Conservation (phyloP, 805 yeast species). For the Metschnikowia lachancei region DNA sequence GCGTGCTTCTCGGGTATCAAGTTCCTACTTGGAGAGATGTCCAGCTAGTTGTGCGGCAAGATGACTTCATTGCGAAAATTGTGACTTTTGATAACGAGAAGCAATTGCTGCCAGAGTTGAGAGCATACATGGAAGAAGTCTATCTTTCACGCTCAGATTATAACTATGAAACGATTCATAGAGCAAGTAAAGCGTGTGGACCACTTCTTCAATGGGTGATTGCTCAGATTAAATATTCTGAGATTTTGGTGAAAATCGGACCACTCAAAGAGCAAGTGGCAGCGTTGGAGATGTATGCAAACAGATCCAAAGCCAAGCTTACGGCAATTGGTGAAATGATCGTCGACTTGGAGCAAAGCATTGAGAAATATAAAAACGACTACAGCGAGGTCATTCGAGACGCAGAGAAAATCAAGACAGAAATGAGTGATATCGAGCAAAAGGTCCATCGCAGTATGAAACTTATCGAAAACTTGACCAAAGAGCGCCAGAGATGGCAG, state of each 20-base stretch:
- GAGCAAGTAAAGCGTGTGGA: slow-evolving; percentile 96
- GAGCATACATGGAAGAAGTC: slow-evolving; percentile 53
- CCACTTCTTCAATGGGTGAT: slow-evolving; percentile 85
- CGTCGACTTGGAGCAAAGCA: slow-evolving; percentile 63
- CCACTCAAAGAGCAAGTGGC: slow-evolving; percentile 71
- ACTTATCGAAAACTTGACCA: slow-evolving; percentile 59
- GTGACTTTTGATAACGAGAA: slow-evolving; percentile 66
- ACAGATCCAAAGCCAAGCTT: slow-evolving; percentile 63
- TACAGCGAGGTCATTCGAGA: slow-evolving; percentile 79
- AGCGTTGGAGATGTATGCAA: slow-evolving; percentile 56
- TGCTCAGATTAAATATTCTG: slow-evolving; percentile 80
- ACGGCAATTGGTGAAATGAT: slow-evolving; percentile 82
- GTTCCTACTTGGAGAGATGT: slow-evolving; percentile 78
- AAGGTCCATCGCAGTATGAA: slow-evolving; percentile 62
- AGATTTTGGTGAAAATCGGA: slow-evolving; percentile 64
- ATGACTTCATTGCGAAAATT: slow-evolving; percentile 82
- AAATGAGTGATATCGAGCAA: slow-evolving; percentile 58
- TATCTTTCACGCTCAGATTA: slow-evolving; percentile 65
- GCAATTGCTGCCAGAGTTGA: slow-evolving; percentile 52
- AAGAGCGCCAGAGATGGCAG: slow-evolving; percentile 78
- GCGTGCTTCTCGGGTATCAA: slow-evolving; percentile 71
- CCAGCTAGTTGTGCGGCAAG: slow-evolving; percentile 72
- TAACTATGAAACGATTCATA: slow-evolving; percentile 67
- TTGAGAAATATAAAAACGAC: slow-evolving; percentile 60
- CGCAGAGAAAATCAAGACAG: slow-evolving; percentile 68